Base-by-base conservation (phyloP, 129 eudicot species). In the Flaveria sonorensis region DNA sequence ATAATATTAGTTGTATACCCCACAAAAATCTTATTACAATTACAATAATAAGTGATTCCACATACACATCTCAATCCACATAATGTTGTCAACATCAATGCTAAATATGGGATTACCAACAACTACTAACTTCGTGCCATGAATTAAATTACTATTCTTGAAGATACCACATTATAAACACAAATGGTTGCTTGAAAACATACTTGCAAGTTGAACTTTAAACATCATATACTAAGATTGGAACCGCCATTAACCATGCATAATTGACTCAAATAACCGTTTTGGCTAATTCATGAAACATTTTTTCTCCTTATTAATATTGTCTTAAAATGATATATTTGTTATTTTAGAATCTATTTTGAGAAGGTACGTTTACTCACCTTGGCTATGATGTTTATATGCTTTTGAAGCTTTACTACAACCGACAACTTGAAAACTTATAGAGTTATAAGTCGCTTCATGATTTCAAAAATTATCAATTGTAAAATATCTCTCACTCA, bases 291-390 rank as follows among this genome's bases (percentile, higher is more conserved):
- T 61, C 28, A 10, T 26, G 19, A 28, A 10, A 12, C 40, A 61
- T 61, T 24, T 61, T n/a, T 24, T 61, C 7, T 24, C 5, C 40
- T 1, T 26, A 61, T 39, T 61, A 60, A 23, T 10, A 24, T 24
- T 60, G 66, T 61, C 67, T 24, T 61, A 61, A 61, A 60, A 4
- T 61, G 42, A 61, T 24, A 61, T 61, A 26, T 61, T 61, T 59
- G n/a, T 6, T 39, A 61, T 61, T 61, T 24, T 61, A 26, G 40
- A 61, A 26, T 13, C 3, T 42, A 26, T 24, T 61, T 61, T 61
- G 18, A 26, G 13, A 12, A 24, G 19, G 18, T 26, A 24, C 18
- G 42, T 26, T 61, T 61, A 24, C 40, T 26, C 67, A 61, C 40
- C 6, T 23, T 26, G 40, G 40, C 10, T 61, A 24, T 61, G 67